These are phyloP conservation scores for Chaetomium sp. DNA, from an alignment of 2,329 filamentous ascomycete species.

Conservation along the genomic window DNA sequence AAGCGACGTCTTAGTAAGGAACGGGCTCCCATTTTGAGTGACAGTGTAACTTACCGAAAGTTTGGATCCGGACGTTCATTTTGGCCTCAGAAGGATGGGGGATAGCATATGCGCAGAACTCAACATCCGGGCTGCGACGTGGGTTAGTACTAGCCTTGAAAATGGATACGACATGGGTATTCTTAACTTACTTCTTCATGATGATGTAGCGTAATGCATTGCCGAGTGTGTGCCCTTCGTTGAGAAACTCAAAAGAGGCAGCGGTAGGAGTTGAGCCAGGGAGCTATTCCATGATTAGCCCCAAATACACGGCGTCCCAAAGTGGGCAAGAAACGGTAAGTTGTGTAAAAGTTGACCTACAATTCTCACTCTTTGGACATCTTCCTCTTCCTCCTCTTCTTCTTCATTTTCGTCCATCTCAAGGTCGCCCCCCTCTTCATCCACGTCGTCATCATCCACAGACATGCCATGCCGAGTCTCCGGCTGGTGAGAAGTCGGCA, in stretches of 20 bases:
- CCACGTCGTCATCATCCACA: constrained; percentile 27
- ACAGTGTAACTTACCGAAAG: constrained; percentile 62
- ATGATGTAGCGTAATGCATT: constrained; percentile 93
- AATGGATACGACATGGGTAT: background rate
- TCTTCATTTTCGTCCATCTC: constrained; percentile 39
- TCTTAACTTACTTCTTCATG: constrained; percentile 81
- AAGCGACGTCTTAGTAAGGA: background rate
- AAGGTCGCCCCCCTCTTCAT: constrained; percentile 29
- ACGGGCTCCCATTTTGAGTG: constrained; percentile 3
- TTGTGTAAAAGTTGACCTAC: constrained; percentile 33
- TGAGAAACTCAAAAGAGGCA: constrained; percentile 89
- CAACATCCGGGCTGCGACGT: constrained; percentile 73
- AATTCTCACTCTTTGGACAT: constrained; percentile 54
- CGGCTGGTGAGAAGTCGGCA: constrained; percentile 33
- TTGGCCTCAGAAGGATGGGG: constrained; percentile 92
- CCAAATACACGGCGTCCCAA: background rate
- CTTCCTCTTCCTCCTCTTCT: constrained; percentile 38
- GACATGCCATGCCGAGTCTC: constrained; percentile 28
- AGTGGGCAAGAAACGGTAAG: background rate
- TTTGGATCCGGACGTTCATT: constrained; percentile 97
- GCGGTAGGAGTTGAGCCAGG: constrained; percentile 80
- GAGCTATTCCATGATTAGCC: constrained; percentile 47
- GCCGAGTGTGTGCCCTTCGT: constrained; percentile 91
- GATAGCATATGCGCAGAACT: constrained; percentile 97
- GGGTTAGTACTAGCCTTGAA: background rate